Conservation (phyloP, 1,284 basidiomycete species). For the Trametes sp. region DNA sequence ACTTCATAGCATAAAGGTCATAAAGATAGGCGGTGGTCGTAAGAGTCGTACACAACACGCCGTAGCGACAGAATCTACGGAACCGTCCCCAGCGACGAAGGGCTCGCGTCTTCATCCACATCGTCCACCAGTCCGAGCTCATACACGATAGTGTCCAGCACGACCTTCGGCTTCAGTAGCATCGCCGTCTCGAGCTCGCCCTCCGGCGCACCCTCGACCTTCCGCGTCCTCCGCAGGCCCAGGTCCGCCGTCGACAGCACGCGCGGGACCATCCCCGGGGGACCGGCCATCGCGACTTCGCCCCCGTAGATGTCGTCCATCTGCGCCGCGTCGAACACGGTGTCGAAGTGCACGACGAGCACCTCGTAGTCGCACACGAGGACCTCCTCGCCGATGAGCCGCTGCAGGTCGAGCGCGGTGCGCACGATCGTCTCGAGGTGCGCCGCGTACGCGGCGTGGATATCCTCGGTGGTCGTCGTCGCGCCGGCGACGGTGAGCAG, state of each 20-base stretch:
- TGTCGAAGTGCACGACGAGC: conserved; percentile 48
- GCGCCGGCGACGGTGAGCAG: conserved; percentile 32
- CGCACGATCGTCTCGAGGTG: conserved; percentile 32
- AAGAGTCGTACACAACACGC: conserved; percentile 3
- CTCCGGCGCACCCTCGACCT: conserved; percentile 30
- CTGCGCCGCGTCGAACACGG: conserved; percentile 46
- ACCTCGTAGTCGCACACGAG: conserved; percentile 51
- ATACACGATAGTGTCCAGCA: conserved; percentile 40
- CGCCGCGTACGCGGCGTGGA: conserved; percentile 15
- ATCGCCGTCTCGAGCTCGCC: conserved; percentile 31
- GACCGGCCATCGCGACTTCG: conserved; percentile 20
- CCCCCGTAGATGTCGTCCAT: conserved; percentile 56
- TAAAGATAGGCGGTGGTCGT: conserved; percentile 6
- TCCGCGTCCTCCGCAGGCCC: conserved; percentile 41
- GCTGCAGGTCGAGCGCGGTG: conserved; percentile 52
- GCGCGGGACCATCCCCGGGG: conserved; percentile 25
- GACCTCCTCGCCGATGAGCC: conserved; percentile 61
- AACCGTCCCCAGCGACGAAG: conserved; percentile 23
- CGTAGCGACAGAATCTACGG: conserved; percentile 1
- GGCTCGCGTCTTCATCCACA: conserved; percentile 30
- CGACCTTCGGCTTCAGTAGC: conserved; percentile 49
- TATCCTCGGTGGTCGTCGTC: conserved; percentile 9
- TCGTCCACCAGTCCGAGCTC: conserved; percentile 34
- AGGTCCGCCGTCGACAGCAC: conserved; percentile 49
- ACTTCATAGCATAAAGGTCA: conserved; percentile 3